Base-by-base conservation (phyloP, 208 protist genomes). In the Acanthamoeba triangularis region DNA sequence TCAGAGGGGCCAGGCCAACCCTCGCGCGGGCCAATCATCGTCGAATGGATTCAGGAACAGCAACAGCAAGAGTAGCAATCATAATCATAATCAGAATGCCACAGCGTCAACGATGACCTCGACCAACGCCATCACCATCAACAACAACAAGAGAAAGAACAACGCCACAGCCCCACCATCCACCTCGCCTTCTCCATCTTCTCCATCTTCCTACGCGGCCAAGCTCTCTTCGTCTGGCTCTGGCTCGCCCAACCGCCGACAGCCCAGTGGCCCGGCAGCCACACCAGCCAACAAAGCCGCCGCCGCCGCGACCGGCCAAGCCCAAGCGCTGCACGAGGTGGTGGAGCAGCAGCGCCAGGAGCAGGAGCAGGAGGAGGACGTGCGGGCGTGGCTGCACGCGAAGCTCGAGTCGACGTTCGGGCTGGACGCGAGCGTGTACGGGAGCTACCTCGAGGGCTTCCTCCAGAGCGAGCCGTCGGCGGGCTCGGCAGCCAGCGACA, bases 361-460 rank as follows among this genome's bases (percentile, higher is more conserved):
- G 72, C 74, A 41, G 35, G 74, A 13, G 8, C 14, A 28, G 7
- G 74, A 23, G 20, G 30, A 23, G 8, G 74, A 82, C 41, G 74
- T 82, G 30, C 74, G 74, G 8, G 74, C 0, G 33, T 82, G 74
- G 74, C 74, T 82, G 18, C 74, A n/a, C 11, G 74, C 74, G 10
- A 10, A 49, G 35, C 74, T 82, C 37, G 74, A 82, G 74, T 41
- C 37, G 8, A 82, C 74, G 35, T 82, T 82, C 25, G 35, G 41
- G 8, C 74, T 82, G 8, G 74, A 82, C 28, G 74, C 74, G 6
- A 52, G 41, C 41, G 74, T 82, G 74, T 82, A 82, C 74, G 74
- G 74, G 8, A 52, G 35, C 30, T 82, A 82, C 41, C 10, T 82
- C 30, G 74, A 82, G 41, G 74, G 74, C 41, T 82, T 82, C 28